Base-by-base conservation (phyloP, 768 basidiomycete genomes). In the Porphyrellus cyaneotinctus region DNA sequence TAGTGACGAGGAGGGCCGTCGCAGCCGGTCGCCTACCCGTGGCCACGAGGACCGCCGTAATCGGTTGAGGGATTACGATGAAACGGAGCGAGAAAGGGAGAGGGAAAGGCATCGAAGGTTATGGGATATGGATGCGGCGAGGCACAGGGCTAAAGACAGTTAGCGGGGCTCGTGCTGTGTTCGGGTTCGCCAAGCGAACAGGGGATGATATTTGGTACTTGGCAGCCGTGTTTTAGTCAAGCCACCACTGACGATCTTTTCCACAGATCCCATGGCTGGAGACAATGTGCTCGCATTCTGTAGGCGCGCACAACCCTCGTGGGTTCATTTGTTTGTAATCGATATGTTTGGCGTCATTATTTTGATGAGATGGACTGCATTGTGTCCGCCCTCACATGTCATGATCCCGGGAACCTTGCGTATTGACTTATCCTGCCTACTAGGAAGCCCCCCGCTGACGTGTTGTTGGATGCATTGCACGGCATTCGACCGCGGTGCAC, bases 81-180 rank as follows among this genome's bases (percentile, higher is more conserved):
- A 61, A 51, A 47, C 41, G 13, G 70, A 66, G 53, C 59, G 64
- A 39, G 62, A 59, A 46, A 64, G 26, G 39, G 68, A 64, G 48
- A 59, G 79, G 39, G 75, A 72, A 53, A 65, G 74, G 37, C 78
- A 81, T 54, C 70, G 83, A 22, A 73, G 74, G 58, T 64, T 78
- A 39, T 83, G 83, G 83, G 77, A 80, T 49, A 60, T 64, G 45
- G 78, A 76, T 58, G 54, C 71, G 12, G 62, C 70, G 44, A 74
- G 81, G 55, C 71, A 78, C 32, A 61, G 56, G 22, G 66, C 18
- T 41, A 53, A 58, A 49, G 38, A 53, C 37, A 45, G 37, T 51
- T 69, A 70, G 59, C 35, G 17, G 28, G 35, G 30, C 39, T 53
- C 10, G 37, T 18, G 32, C 20, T 30, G 17, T 55, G 44, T 47